Conservation (phyloP, 441 rosid species). For the Pelargonium myrrhifolium region DNA sequence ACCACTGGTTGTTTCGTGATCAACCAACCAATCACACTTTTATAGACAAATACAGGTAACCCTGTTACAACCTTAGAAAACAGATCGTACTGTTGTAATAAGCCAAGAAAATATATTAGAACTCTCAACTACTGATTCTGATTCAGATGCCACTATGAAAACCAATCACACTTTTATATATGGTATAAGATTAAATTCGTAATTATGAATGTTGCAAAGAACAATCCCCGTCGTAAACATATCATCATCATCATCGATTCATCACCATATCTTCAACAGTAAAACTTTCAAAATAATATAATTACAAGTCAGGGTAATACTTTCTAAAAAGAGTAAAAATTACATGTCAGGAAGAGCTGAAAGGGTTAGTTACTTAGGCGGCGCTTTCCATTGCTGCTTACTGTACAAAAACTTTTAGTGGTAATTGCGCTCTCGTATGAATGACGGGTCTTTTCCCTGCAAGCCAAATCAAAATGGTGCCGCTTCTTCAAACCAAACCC, state of each 20-base stretch:
- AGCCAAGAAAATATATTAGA: no score
- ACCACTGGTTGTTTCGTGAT: no score
- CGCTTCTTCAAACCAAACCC: conserved; percentile 30
- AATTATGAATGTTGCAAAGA: background rate
- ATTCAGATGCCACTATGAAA: background rate
- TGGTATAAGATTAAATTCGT: background rate
- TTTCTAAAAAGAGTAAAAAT: conserved; percentile 26
- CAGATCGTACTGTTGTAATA: no score
- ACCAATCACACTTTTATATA: background rate
- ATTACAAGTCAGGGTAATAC: background rate
- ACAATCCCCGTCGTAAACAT: background rate
- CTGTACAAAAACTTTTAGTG: conserved; percentile 32
- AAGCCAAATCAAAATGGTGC: conserved; percentile 12
- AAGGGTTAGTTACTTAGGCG: conserved; percentile 28
- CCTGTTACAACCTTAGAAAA: no score
- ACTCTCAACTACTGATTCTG: no score
- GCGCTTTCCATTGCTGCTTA: conserved; percentile 21
- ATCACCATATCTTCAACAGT: no score
- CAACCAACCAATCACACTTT: no score
- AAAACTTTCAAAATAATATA: background rate
- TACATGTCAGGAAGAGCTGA: conserved; percentile 48
- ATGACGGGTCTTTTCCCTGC: conserved; percentile 13
- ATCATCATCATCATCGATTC: background rate
- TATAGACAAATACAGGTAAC: no score
- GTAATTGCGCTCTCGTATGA: conserved; percentile 15